A percentile compares a stretch with the other conserved stretches of the same genome.
These are phyloP conservation scores for Nitzschia sp. DNA, from an alignment of 108 stramenopile species.

Conservation along the genomic window DNA sequence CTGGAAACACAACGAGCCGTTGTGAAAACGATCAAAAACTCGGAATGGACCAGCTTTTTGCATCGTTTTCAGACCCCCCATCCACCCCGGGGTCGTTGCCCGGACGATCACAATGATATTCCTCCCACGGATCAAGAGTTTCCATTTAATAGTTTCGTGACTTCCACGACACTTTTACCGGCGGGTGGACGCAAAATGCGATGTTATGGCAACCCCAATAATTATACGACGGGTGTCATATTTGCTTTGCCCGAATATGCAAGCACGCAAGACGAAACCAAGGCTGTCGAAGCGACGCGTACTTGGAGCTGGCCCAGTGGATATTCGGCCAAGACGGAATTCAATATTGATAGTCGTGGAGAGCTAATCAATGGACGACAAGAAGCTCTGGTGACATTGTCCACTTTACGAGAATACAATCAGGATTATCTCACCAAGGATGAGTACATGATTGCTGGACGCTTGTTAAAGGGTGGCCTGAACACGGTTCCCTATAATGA, in stretches of 20 bases:
- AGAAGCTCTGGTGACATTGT: constrained; percentile 58
- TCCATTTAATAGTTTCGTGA: constrained; percentile 83
- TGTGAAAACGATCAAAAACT: constrained; percentile 82
- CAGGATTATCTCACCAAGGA: constrained; percentile 51
- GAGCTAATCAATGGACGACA: constrained; percentile 67
- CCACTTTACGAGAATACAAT: constrained; percentile 50
- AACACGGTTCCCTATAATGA: constrained; percentile 88
- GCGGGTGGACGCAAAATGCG: constrained; percentile 79
- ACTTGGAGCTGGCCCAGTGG: constrained; percentile 78
- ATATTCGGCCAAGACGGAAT: constrained; percentile 62
- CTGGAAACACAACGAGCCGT: constrained; percentile 61
- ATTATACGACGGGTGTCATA: constrained; percentile 77
- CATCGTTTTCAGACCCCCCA: constrained; percentile 52
- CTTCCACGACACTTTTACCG: constrained; percentile 77
- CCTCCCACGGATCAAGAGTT: constrained; percentile 20
- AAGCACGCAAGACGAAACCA: constrained; percentile 51
- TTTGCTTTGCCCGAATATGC: constrained; percentile 70
- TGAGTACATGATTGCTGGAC: constrained; percentile 61
- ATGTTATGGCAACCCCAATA: constrained; percentile 68
- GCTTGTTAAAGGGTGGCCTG: constrained; percentile 72
- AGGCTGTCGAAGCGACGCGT: constrained; percentile 53
- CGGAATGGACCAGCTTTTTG: constrained; percentile 82
- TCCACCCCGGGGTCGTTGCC: constrained; percentile 19
- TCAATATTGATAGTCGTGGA: constrained; percentile 62
- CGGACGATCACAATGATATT: constrained; percentile 33